A percentile compares a stretch with the other conserved stretches of the same genome.
Evolutionary conservation across 257 asterid species (phyloP).

Genomic region (Solanum piurae): DNA sequence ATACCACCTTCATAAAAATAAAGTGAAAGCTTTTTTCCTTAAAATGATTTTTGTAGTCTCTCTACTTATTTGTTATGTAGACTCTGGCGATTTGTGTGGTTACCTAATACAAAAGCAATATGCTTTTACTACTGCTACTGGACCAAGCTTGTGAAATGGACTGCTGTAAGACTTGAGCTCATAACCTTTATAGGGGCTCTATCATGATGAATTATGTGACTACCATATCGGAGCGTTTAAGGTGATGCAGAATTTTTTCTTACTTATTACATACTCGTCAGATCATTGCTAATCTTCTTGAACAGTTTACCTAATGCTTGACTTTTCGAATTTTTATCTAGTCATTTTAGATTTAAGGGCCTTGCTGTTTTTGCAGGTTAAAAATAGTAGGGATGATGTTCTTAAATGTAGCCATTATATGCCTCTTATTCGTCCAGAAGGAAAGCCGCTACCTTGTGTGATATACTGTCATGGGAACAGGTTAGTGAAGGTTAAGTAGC

Average conservation of each 20-base stretch:
- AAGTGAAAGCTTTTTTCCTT: neutral
- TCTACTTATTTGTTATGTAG: neutral
- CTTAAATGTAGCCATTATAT: conserved; percentile 90
- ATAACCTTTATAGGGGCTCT: neutral
- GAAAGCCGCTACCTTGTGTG: conserved; percentile 70
- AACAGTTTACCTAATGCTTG: neutral
- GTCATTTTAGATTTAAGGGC: conserved; percentile 3
- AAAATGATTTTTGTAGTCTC: neutral
- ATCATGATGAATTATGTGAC: neutral
- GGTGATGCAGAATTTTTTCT: neutral
- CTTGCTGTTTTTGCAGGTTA: conserved; percentile 40
- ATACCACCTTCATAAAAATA: neutral
- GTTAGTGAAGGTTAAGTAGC: conserved; percentile 23
- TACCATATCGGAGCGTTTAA: neutral
- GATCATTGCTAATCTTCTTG: neutral
- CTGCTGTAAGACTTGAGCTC: neutral
- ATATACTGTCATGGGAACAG: conserved; percentile 96
- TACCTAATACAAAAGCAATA: neutral
- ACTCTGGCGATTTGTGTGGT: neutral
- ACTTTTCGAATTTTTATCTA: neutral
- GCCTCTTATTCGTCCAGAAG: conserved; percentile 63
- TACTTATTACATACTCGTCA: neutral
- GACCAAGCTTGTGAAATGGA: neutral
- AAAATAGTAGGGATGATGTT: conserved; percentile 65
- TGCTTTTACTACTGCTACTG: neutral